Base-by-base conservation (phyloP, 495 filamentous ascomycete genomes). In the Hypoxylon cercidicola region DNA sequence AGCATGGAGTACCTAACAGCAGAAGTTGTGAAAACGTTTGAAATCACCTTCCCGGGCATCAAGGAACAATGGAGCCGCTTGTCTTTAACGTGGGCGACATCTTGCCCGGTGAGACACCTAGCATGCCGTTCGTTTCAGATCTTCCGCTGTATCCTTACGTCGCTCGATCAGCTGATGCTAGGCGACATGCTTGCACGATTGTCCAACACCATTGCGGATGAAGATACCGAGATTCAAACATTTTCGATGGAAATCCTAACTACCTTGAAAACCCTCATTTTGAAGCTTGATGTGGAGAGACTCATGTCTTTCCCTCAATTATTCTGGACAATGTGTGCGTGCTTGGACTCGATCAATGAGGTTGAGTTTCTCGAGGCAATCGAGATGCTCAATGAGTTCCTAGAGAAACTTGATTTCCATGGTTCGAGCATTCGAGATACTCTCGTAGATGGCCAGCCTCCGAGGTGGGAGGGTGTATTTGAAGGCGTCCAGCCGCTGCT, bases 181-280 rank as follows among this genome's bases (percentile, higher is more conserved):
- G 91, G 90, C 1, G 95, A 98, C 66, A 98, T 98, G 91, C 85
- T 99, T 16, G 93, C 89, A 45, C 83, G 96, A 20, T 85, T 98
- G 20, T 97, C 93, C 3, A 97, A 97, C 75, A 97, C 93, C 0
- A 96, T 99, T 59, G 92, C 95, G 1, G 93, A 97, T 65, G 92
- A 97, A 63, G 90, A 93, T 61, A 81, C 86, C 0, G 93, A 97
- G 75, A 93, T 96, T 48, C 92, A 96, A 67, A 91, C 92, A 2
- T 99, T 97, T 74, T 96, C 96, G 1, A 92, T 97, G 89, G 95
- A 99, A 70, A 97, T 98, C 69, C 79, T 99, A 21, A 97, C 93
- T 0, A 98, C 95, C 0, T 74, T 99, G 43, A 92, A 93, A 59
- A 91, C 93, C 0, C 89, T 97, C 54, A 95, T 98, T 57, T 84